A percentile compares a stretch with the other conserved stretches of the same genome.
phyloP scores from a whole-genome alignment of 2,329 filamentous ascomycete species.

The Rutstroemia sp. region DNA sequence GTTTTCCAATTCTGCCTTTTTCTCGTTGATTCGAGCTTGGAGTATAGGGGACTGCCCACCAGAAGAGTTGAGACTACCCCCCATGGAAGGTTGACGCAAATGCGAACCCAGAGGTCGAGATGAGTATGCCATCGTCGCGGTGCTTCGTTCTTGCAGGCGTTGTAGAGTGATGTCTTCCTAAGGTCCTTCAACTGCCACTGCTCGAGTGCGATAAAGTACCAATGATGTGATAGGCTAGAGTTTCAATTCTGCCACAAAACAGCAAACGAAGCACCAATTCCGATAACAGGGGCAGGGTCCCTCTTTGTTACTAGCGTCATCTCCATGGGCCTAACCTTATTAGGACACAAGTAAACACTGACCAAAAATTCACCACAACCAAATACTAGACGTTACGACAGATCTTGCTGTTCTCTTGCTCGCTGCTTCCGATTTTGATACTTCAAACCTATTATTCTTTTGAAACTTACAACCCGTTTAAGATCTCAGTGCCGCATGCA shows the following conservation, averaged over 20 bases:
- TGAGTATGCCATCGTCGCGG: conserved; percentile 44
- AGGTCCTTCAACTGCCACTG: background rate
- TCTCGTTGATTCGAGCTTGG: conserved; percentile 72
- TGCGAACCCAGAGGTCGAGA: conserved; percentile 56
- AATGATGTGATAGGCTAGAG: too few species aligned
- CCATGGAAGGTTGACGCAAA: conserved; percentile 55
- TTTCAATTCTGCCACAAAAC: too few species aligned
- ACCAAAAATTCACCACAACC: conserved; percentile 1
- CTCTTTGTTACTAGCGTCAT: background rate
- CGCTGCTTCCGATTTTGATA: background rate
- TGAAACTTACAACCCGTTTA: background rate
- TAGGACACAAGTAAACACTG: conserved; percentile 25
- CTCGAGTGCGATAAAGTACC: background rate
- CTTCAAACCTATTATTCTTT: background rate
- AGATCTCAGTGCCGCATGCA: conserved; percentile 21
- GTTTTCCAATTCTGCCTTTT: conserved; percentile 75
- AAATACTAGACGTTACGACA: background rate
- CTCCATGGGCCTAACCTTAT: conserved; percentile 6
- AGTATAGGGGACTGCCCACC: conserved; percentile 61
- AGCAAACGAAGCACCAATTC: background rate
- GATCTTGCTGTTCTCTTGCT: background rate
- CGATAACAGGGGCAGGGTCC: background rate
- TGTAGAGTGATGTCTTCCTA: background rate
- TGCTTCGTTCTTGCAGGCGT: background rate
- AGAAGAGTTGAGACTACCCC: conserved; percentile 36